Evolutionary conservation across 2,329 filamentous ascomycete species (phyloP).

Genomic region (Talaromyces sp.): DNA sequence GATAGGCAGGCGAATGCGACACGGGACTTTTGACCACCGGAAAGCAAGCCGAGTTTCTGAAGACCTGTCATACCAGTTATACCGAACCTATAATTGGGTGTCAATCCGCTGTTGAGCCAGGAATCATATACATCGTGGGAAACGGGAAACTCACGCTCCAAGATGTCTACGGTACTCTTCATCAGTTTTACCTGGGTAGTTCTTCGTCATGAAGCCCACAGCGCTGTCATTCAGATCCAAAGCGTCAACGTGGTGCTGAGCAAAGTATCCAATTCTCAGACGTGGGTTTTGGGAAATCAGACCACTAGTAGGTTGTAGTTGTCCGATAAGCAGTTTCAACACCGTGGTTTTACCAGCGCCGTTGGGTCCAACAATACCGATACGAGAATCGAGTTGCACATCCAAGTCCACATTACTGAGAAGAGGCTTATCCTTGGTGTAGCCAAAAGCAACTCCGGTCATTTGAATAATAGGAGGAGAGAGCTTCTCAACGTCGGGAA

Average conservation of each 20-base stretch:
- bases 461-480: constrained; percentile 98
- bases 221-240: constrained; percentile 84
- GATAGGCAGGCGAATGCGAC: constrained; percentile 97
- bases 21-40: constrained; percentile 96
- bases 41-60: constrained; percentile 91
- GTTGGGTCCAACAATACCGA: constrained; percentile 98
- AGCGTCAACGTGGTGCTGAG: constrained; percentile 96
- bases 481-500: constrained; percentile 95
- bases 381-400: constrained; percentile 95
- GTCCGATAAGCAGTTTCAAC: constrained; percentile 93
- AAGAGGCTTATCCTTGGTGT: constrained; percentile 72
- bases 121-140: too few relatives aligned
- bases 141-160: constrained; percentile 64
- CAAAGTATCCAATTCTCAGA: constrained; percentile 91
- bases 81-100: constrained; percentile 48
- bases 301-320: constrained; percentile 71
- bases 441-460: constrained; percentile 87
- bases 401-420: constrained; percentile 87
- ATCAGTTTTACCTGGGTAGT: constrained; percentile 84
- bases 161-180: constrained; percentile 96
- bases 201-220: constrained; percentile 93
- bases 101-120: background rate
- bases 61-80: constrained; percentile 92
- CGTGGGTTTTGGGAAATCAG: constrained; percentile 85
- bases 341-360: constrained; percentile 98